These are phyloP conservation scores for Houttuynia cordata DNA, from an alignment of 164 flowering plant genomes.

Conservation along the genomic window DNA sequence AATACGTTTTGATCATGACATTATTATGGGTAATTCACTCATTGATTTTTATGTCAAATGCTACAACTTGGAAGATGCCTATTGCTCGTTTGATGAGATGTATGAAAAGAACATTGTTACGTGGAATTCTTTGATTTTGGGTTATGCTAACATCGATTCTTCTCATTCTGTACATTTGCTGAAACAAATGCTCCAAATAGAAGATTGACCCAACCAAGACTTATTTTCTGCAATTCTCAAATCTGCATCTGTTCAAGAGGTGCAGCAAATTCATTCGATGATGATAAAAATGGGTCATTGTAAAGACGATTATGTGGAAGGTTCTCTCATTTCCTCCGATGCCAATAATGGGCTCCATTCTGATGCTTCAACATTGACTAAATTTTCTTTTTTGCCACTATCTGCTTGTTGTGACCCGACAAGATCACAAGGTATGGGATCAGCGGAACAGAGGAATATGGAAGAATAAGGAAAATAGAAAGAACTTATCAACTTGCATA, in stretches of 20 bases:
- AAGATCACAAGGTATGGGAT: no score
- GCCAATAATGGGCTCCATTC: conserved; percentile 39
- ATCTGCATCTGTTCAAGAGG: conserved; percentile 21
- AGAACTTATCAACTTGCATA: no score
- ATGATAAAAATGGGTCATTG: conserved; percentile 44
- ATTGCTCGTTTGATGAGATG: conserved; percentile 39
- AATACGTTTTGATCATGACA: conserved; percentile 29
- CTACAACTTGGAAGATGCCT: conserved; percentile 34
- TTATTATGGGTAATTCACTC: conserved; percentile 52
- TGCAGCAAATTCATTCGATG: conserved; percentile 54
- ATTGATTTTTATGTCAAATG: conserved; percentile 66
- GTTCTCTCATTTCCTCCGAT: conserved; percentile 57
- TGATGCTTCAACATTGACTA: conserved; percentile 41
- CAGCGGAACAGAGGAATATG: no score
- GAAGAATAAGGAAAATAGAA: no score
- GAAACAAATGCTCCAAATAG: conserved; percentile 44
- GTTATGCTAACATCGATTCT: conserved; percentile 26
- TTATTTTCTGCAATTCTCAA: conserved; percentile 55
- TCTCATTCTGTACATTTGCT: conserved; percentile 23
- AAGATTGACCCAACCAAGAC: conserved; percentile 41
- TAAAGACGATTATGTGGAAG: conserved; percentile 36
- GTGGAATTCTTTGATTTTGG: conserved; percentile 64
- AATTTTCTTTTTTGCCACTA: conserved; percentile 10
- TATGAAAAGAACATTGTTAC: conserved; percentile 40
- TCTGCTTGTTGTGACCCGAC: no score